Base-by-base conservation (phyloP, 1,139 yeast genomes). In the Blastobotrys aristatus region DNA sequence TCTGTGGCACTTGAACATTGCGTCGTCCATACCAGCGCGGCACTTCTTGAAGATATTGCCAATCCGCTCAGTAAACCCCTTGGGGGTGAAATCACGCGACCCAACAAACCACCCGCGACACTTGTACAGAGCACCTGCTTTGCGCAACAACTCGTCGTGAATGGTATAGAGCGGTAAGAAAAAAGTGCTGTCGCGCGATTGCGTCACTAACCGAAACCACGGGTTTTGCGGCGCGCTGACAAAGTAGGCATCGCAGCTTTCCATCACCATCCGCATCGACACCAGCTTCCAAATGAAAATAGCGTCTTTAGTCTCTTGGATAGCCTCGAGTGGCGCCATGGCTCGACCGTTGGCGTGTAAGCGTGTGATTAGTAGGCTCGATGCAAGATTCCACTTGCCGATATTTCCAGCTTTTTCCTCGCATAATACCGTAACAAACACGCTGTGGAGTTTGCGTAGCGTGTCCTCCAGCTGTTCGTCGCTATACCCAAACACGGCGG, bases 151-250 rank as follows among this genome's bases (percentile, higher is more conserved):
- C 26, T 44, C 48, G 32, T 44, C 48, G 5, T 27, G 34, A 2
- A 44, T 35, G 1, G 48, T 30, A 21, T 40, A 44, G 14, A 44
- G 10, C 7, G 43, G 48, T 11, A 26, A n/a, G 24, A 44, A 44
- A 10, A 34, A 40, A 4, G 13, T n/a, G 13, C 29, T n/a, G 31
- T 44, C 43, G 11, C 48, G 39, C 2, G 44, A 16, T 7, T 13
- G n/a, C 16, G 16, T 20, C 24, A 39, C 43, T 40, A 44, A 34
- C 3, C n/a, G n/a, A 22, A 18, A 44, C 48, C 48, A 44, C 16
- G 48, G 36, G 22, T 44, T 44, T 5, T 33, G 24, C 1, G 22
- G 8, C 16, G 35, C 39, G 7, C 18, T 27, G 3, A 6, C 21
- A 24, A 36, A 40, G 10, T 29, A 21, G n/a, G 37, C 40, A 26